Base-by-base conservation (phyloP, 495 filamentous ascomycete species). In the Neurospora sp. region DNA sequence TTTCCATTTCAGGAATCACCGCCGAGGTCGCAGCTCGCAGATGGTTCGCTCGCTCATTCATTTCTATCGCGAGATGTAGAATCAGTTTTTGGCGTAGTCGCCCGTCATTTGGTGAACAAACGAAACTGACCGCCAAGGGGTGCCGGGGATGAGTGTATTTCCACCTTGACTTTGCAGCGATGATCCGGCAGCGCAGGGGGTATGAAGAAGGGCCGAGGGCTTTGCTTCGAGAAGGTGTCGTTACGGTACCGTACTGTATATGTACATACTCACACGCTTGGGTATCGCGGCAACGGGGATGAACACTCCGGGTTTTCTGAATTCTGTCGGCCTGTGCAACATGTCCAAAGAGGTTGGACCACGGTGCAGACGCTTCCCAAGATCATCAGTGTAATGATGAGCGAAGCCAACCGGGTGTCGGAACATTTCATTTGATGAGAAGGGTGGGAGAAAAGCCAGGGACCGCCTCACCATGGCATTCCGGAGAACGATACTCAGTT, bases 401-500 rank as follows among this genome's bases (percentile, higher is more conserved):
- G 53, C 53, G 53, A 61, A 61, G 27, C 1, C 27, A 35, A 12
- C 14, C 27, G 27, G 20, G 31, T 65, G 53, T 65, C 53, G 53
- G 53, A 61, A 35, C 27, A 31, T 16, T 35, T 65, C 22, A 37
- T 65, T 35, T 44, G 31, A 70, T 37, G 42, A 70, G 48, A 59
- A 59, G 48, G 5, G n/a, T 44, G 70, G 22, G 41, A 71, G 69
- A 69, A 72, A 69, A 45, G 59, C 68, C 44, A 61, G 71, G 38
- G 69, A 44, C 45, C 20, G 42, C 44, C 39, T 69, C 42, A 69
- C 20, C 40, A 70, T 16, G 40, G 20, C 35, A 69, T 40, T 27
- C 40, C 74, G 77, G 77, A 72, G 69, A 41, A 68, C 78, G 74
- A 74, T 75, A 73, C 76, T 75, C 75, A 78, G 72, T 71, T 79